phyloP scores from a whole-genome alignment of 176 grass and related monocot species.

The Hordeum marinum region DNA sequence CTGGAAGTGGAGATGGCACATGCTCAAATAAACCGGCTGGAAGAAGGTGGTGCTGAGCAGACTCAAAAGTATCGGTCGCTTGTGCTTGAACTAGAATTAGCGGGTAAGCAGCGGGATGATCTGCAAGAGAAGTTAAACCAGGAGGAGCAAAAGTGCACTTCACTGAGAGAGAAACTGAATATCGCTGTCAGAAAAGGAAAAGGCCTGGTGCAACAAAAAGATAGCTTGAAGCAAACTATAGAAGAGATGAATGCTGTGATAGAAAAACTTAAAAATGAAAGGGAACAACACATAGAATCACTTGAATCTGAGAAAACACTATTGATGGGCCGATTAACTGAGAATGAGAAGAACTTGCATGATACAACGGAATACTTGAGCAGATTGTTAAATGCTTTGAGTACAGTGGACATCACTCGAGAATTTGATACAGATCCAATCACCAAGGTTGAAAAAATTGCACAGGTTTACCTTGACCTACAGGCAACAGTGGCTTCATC shows the following conservation, averaged over 20 bases:
- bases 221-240: conserved; percentile 77
- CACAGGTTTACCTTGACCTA: conserved; percentile 44
- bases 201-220: conserved; percentile 84
- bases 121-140: conserved; percentile 68
- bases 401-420: conserved; percentile 43
- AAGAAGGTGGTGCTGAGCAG: conserved; percentile 49
- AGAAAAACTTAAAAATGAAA: conserved; percentile 49
- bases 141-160: conserved; percentile 67
- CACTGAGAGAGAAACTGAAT: conserved; percentile 87
- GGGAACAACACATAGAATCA: conserved; percentile 59
- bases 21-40: conserved; percentile 45
- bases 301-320: conserved; percentile 73
- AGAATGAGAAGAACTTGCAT: conserved; percentile 56
- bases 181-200: conserved; percentile 94
- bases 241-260: conserved; percentile 57
- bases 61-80: conserved; percentile 48
- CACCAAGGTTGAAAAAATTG: conserved; percentile 62
- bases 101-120: conserved; percentile 52
- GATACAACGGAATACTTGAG: conserved; percentile 42
- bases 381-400: conserved; percentile 59
- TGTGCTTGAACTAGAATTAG: conserved; percentile 51
- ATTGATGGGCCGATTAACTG: conserved; percentile 51
- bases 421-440: conserved; percentile 58
- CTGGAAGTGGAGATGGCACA: conserved; percentile 53
- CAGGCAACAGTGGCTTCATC: conserved; percentile 41